Percentiles rank a stretch among this genome's conserved stretches.
These are phyloP conservation scores for Pleurotus citrinopileatus DNA, from an alignment of 768 basidiomycete genomes.

Conservation along the genomic window DNA sequence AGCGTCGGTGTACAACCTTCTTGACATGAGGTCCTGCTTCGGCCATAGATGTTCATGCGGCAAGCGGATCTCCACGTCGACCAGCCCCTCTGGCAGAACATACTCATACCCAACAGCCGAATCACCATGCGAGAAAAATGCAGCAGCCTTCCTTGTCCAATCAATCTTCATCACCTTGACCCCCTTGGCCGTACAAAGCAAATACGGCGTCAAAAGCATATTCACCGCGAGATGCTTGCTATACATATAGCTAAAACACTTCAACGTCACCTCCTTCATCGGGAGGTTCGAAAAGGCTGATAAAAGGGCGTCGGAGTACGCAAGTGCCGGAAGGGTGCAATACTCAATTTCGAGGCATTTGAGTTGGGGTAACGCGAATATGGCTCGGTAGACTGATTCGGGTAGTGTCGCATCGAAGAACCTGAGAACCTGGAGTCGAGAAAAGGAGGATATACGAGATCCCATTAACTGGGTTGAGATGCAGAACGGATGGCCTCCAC, in stretches of 20 bases:
- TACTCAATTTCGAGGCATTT: conserved; percentile 38
- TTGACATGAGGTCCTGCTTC: conserved; percentile 9
- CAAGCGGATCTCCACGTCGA: conserved; percentile 19
- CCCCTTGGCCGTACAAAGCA: conserved; percentile 31
- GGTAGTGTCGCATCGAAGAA: conserved; percentile 36
- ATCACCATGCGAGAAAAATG: conserved; percentile 25
- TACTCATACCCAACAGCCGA: conserved; percentile 14
- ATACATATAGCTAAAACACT: conserved; percentile 28
- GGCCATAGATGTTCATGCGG: conserved; percentile 19
- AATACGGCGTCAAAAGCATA: conserved; percentile 18
- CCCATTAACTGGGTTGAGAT: conserved; percentile 1
- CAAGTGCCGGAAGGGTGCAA: conserved; percentile 28
- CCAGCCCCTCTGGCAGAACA: conserved; percentile 15
- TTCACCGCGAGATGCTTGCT: conserved; percentile 10
- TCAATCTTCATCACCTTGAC: conserved; percentile 43
- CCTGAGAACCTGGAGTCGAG: conserved; percentile 32
- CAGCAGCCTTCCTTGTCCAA: conserved; percentile 32
- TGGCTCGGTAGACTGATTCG: conserved; percentile 27
- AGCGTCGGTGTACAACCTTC: conserved; percentile 13
- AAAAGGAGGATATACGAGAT: conserved; percentile 22
- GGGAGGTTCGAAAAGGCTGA: conserved; percentile 29
- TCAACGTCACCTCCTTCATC: conserved; percentile 39
- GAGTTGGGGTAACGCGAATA: conserved; percentile 35
- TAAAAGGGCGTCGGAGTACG: conserved; percentile 12
- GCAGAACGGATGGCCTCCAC: neutral